These are phyloP conservation scores for Tricholoma bakamatsutake DNA, from an alignment of 768 basidiomycete genomes.

Conservation along the genomic window DNA sequence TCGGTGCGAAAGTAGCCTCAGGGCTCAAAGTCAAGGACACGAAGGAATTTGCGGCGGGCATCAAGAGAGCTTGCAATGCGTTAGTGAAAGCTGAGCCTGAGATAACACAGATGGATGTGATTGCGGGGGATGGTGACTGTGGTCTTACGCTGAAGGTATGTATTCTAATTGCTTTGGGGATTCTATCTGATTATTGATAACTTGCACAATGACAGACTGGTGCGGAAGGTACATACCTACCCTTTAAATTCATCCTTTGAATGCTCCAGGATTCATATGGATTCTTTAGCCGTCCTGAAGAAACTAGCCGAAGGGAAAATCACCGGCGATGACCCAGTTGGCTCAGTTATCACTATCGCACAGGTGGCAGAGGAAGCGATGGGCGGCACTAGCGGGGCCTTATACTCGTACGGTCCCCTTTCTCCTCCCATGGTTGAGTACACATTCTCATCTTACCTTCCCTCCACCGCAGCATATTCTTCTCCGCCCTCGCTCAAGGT, in stretches of 20 bases:
- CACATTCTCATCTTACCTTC: not conserved
- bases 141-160: conserved; percentile 46
- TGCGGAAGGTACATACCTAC: conserved; percentile 46
- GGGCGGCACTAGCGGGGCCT: conserved; percentile 88
- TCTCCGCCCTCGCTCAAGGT: conserved; percentile 78
- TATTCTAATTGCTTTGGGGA: not conserved
- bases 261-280: not conserved
- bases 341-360: conserved; percentile 61
- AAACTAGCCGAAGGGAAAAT: conserved; percentile 51
- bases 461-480: conserved; percentile 66
- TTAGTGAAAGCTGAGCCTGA: conserved; percentile 79
- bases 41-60: conserved; percentile 43
- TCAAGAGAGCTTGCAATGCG: conserved; percentile 56
- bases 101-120: conserved; percentile 86
- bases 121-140: conserved; percentile 84
- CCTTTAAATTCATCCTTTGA: not conserved
- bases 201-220: conserved; percentile 43
- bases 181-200: not conserved
- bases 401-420: conserved; percentile 64
- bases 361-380: conserved; percentile 76
- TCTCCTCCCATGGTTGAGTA: not conserved
- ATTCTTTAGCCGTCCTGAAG: conserved; percentile 50
- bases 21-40: conserved; percentile 32
- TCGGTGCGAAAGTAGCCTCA: not conserved
- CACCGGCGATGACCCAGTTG: conserved; percentile 57